Evolutionary conservation across 2,329 filamentous ascomycete species (phyloP), one percentile per base, ranked within the genome.

Genomic region (Pseudopithomyces chartarum): DNA sequence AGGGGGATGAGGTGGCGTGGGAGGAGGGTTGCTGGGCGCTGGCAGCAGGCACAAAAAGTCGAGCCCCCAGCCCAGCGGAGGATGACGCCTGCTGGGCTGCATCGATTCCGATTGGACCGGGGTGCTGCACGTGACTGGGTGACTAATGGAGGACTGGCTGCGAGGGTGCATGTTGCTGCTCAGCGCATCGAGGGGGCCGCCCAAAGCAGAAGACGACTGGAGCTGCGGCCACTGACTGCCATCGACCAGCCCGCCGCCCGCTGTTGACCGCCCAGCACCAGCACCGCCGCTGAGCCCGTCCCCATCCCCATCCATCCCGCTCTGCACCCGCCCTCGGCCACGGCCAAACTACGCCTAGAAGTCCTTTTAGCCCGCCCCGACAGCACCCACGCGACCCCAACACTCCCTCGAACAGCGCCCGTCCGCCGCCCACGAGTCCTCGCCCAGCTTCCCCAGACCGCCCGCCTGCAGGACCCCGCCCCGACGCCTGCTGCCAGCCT

Each of bases 401-500:
- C 22, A 44, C 22, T 26, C 43, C n/a, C 42, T 11, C 34, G 33
- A 33, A n/a, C 34, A 32, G 19, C 51, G 11, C 15, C 36, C 42
- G 15, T 34, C 33, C 39, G 26, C 40, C 36, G 26, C 43, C 43
- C 39, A 32, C 42, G 13, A n/a, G n/a, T n/a, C n/a, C n/a, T 7
- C 34, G 20, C n/a, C 55, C 43, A n/a, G n/a, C 54, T 29, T 39
- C 55, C 56, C 42, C 59, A 55, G 33, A 33, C 34, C 57, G 32
- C 54, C 34, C 39, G 34, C 43, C 33, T 50, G 45, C 26, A 33
- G 44, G 23, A 33, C 44, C 54, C 11, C 15, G n/a, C 38, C n/a
- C n/a, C n/a, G 15, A 20, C n/a, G 10, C 38, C 26, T 29, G 23
- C 49, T 45, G 53, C 49, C 43, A 50, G 46, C 56, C 65, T 66